A percentile compares a stretch with the other conserved stretches of the same genome.
phyloP scores from a whole-genome alignment of 2,329 filamentous ascomycete species.

The Metarhizium sp. region DNA sequence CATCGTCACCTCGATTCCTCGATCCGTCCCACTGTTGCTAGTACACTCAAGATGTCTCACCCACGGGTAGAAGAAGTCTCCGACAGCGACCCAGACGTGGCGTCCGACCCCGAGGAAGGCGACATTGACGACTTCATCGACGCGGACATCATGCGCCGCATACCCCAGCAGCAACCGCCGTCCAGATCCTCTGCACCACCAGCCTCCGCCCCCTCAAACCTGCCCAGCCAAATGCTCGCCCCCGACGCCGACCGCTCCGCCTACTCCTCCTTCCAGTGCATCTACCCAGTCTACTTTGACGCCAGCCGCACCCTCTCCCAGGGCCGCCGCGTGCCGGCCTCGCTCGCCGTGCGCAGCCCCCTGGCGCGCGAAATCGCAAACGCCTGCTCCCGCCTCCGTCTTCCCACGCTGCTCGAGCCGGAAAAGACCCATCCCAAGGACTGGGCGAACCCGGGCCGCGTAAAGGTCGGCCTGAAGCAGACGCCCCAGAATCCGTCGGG shows the following conservation, averaged over 20 bases:
- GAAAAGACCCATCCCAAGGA: constrained; percentile 92
- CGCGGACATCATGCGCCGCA: constrained; percentile 44
- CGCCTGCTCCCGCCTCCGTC: constrained; percentile 64
- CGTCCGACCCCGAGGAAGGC: constrained; percentile 77
- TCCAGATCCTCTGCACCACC: constrained; percentile 4
- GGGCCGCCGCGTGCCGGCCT: constrained; percentile 66
- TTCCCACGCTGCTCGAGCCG: constrained; percentile 75
- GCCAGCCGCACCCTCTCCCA: constrained; percentile 61
- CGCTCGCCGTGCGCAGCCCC: constrained; percentile 72
- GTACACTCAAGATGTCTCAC: constrained; percentile 57
- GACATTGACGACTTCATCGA: constrained; percentile 61
- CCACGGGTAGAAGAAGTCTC: constrained; percentile 88
- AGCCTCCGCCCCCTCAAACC: constrained; percentile 10
- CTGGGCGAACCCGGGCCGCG: constrained; percentile 91
- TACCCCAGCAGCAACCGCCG: constrained; percentile 20
- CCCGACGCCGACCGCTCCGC: constrained; percentile 37
- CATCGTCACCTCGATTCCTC: background rate
- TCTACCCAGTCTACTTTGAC: constrained; percentile 97
- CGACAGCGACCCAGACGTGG: constrained; percentile 57
- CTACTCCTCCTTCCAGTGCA: constrained; percentile 73
- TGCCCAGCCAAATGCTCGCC: constrained; percentile 21
- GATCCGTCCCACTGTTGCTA: background rate
- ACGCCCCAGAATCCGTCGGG: constrained; percentile 27
- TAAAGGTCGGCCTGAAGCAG: constrained; percentile 66
- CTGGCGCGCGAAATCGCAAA: constrained; percentile 83